These are phyloP conservation scores for Penicillium samsonianum DNA, from an alignment of 495 filamentous ascomycete genomes.

Conservation along the genomic window DNA sequence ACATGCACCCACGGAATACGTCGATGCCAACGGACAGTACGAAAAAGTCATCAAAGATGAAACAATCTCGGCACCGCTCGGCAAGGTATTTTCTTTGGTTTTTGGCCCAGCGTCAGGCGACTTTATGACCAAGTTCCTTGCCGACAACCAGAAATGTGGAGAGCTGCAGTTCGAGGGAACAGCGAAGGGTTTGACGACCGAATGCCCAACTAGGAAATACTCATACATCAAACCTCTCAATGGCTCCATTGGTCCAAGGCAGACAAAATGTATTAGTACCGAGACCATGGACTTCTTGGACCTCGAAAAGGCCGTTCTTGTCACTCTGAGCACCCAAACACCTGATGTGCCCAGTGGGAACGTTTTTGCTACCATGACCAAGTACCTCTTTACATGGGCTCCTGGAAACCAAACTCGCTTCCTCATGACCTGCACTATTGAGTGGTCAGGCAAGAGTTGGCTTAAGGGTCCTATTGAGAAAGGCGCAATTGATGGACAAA, in stretches of 20 bases:
- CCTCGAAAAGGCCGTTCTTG: slow-evolving; percentile 79
- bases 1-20: slow-evolving; percentile 82
- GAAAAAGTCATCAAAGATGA: slow-evolving; percentile 86
- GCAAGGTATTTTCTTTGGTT: slow-evolving; percentile 84
- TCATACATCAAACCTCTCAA: slow-evolving; percentile 91
- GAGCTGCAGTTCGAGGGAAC: slow-evolving; percentile 83
- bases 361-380: slow-evolving; percentile 87
- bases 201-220: slow-evolving; percentile 71
- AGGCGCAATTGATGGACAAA: slow-evolving; percentile 88
- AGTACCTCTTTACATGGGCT: slow-evolving; percentile 92
- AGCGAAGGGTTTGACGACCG: slow-evolving; percentile 70
- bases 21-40: slow-evolving; percentile 74
- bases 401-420: slow-evolving; percentile 80
- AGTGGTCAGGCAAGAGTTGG: slow-evolving; percentile 99
- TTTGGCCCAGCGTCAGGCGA: slow-evolving; percentile 77
- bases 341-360: slow-evolving; percentile 95
- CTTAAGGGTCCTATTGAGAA: slow-evolving; percentile 96
- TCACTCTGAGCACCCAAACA: slow-evolving; percentile 80
- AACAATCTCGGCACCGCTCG: slow-evolving; percentile 80
- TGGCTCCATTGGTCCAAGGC: slow-evolving; percentile 83
- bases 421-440: slow-evolving; percentile 81
- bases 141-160: slow-evolving; percentile 82
- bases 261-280: slow-evolving; percentile 91
- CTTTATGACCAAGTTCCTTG: slow-evolving; percentile 83
- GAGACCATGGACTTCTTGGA: slow-evolving; percentile 81